Evolutionary conservation across 192 early-diverging fungal species (phyloP).

Genomic region (Coemansia sp.): DNA sequence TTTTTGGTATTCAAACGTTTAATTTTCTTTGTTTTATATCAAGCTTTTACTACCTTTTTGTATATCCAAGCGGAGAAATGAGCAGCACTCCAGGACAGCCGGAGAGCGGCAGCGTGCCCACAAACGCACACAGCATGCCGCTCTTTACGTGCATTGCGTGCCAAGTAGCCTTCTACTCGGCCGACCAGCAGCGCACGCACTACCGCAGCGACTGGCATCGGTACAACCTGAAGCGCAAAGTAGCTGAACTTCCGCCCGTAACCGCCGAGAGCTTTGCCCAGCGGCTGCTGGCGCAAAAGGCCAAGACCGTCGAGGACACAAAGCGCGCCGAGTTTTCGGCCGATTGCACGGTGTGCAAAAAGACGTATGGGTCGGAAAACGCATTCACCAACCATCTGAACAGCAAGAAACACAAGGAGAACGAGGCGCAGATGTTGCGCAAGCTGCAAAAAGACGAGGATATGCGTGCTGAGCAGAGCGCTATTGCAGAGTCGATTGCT

Average conservation of each 20-base stretch:
- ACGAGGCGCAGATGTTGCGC: conserved; percentile 53
- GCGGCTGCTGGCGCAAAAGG: conserved; percentile 67
- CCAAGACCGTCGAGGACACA: conserved; percentile 48
- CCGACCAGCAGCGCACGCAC: conserved; percentile 88
- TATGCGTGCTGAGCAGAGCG: conserved; percentile 32
- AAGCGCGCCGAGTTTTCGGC: conserved; percentile 40
- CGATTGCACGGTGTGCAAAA: conserved; percentile 58
- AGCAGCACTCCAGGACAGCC: not conserved
- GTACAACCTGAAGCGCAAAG: conserved; percentile 98
- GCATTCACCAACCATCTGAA: conserved; percentile 83
- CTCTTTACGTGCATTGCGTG: conserved; percentile 85
- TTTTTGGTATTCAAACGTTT: not conserved
- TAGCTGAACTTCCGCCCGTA: conserved; percentile 86
- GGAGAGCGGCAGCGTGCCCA: conserved; percentile 25
- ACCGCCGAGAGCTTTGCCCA: conserved; percentile 76
- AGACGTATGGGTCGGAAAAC: conserved; percentile 76
- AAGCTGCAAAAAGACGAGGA: conserved; percentile 45
- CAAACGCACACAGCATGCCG: conserved; percentile 51
- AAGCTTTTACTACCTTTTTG: too few relatives aligned
- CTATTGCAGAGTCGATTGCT: conserved; percentile 45
- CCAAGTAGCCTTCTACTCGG: conserved; percentile 87
- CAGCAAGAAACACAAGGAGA: conserved; percentile 96
- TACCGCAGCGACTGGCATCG: conserved; percentile 97
- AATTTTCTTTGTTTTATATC: not conserved
- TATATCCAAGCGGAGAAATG: not conserved